Evolutionary conservation across 495 filamentous ascomycete species (phyloP).

Genomic region (Talaromyces liani): DNA sequence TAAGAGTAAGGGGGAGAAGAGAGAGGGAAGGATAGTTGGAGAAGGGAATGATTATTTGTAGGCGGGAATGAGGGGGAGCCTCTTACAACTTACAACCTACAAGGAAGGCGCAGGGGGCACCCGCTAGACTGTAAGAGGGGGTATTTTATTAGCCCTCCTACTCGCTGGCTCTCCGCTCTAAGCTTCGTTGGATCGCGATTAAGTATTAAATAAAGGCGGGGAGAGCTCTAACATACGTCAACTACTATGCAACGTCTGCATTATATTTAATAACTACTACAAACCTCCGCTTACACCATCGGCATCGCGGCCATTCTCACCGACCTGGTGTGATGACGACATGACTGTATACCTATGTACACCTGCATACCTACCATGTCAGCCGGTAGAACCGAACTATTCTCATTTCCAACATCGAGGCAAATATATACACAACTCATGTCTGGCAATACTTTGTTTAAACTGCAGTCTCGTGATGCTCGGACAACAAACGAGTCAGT

Average conservation of each 20-base stretch:
- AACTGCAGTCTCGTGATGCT: not conserved
- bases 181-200: not conserved
- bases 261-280: no score
- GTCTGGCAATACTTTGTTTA: not conserved
- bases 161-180: not conserved
- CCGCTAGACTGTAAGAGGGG: not conserved
- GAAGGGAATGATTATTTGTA: not conserved
- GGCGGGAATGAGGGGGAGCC: not conserved
- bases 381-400: not conserved
- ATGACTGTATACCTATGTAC: not conserved
- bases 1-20: not conserved
- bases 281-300: not conserved
- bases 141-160: not conserved
- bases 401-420: not conserved
- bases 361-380: no score
- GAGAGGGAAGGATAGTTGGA: constrained; percentile 4
- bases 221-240: not conserved
- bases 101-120: not conserved
- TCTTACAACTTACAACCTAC: no score
- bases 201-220: not conserved
- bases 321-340: not conserved
- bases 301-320: not conserved
- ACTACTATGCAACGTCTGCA: not conserved
- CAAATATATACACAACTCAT: not conserved
- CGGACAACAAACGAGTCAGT: not conserved